phyloP scores from a whole-genome alignment of 768 basidiomycete genomes.

The Royoungia palumana region DNA sequence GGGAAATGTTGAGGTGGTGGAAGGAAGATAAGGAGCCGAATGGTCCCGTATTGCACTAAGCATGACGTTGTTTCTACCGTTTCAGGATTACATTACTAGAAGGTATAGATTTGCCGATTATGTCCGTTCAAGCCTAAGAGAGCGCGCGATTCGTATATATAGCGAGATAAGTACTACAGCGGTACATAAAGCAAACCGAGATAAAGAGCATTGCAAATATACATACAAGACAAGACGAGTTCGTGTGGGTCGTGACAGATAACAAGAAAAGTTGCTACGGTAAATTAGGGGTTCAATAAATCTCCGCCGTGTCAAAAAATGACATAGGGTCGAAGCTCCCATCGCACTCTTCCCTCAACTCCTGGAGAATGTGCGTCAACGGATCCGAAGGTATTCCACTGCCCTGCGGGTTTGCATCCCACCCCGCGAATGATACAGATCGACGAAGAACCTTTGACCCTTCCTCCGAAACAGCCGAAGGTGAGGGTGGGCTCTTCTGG shows the following conservation, averaged over 20 bases:
- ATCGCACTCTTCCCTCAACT: constrained; percentile 17
- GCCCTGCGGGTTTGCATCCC: background rate
- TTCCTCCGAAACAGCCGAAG: background rate
- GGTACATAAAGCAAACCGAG: too few relatives aligned
- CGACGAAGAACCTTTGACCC: constrained; percentile 19
- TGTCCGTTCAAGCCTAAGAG: too few relatives aligned
- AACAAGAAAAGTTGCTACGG: too few relatives aligned
- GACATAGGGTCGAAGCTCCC: constrained; percentile 17
- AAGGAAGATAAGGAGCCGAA: constrained; percentile 4
- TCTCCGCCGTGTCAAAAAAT: constrained; percentile 11
- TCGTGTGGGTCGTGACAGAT: too few relatives aligned
- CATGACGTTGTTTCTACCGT: background rate
- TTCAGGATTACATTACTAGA: background rate
- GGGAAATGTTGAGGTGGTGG: constrained; percentile 8
- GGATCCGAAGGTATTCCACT: background rate
- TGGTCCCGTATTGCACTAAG: background rate
- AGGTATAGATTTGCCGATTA: too few relatives aligned
- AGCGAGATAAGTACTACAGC: too few relatives aligned
- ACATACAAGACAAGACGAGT: too few relatives aligned
- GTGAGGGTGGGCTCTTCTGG: background rate
- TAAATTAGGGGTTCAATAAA: background rate
- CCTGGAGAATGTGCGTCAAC: constrained; percentile 16
- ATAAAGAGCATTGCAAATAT: too few relatives aligned
- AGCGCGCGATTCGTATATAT: background rate
- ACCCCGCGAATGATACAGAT: constrained; percentile 24